A percentile compares a stretch with the other conserved stretches of the same genome.
These are phyloP conservation scores for Noccaea bulbosa DNA, from an alignment of 345 rosid genomes.

Conservation along the genomic window DNA sequence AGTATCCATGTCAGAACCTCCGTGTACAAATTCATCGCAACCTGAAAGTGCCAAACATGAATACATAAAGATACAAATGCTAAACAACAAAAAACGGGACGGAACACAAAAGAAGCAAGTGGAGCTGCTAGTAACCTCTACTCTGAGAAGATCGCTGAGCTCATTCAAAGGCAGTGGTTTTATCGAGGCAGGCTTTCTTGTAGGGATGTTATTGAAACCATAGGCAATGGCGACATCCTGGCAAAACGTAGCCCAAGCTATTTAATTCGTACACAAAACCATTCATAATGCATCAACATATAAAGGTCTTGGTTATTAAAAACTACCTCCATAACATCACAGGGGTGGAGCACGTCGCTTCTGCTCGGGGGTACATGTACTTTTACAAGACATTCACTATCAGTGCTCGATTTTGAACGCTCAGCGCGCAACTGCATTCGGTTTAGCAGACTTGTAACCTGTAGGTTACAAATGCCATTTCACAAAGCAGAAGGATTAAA, in stretches of 20 bases:
- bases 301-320: conserved; percentile 3
- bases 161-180: conserved; percentile 72
- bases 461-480: conserved; percentile 31
- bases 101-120: conserved; percentile 20
- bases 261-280: background rate
- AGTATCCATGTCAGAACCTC: conserved; percentile 87
- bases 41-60: conserved; percentile 47
- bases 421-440: conserved; percentile 81
- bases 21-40: conserved; percentile 75
- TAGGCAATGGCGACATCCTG: conserved; percentile 98
- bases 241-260: conserved; percentile 17
- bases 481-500: conserved; percentile 9
- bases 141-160: conserved; percentile 77
- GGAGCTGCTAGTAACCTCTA: conserved; percentile 57
- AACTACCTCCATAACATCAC: conserved; percentile 94
- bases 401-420: conserved; percentile 40
- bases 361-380: conserved; percentile 84
- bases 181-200: conserved; percentile 64
- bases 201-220: conserved; percentile 85
- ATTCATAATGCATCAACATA: background rate
- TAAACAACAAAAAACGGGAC: conserved; percentile 11
- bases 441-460: conserved; percentile 73
- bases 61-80: conserved; percentile 8
- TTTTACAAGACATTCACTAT: conserved; percentile 40
- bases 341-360: conserved; percentile 91